These are phyloP conservation scores for Xylariaceae sp. DNA, from an alignment of 2,329 filamentous ascomycete species.

Conservation along the genomic window DNA sequence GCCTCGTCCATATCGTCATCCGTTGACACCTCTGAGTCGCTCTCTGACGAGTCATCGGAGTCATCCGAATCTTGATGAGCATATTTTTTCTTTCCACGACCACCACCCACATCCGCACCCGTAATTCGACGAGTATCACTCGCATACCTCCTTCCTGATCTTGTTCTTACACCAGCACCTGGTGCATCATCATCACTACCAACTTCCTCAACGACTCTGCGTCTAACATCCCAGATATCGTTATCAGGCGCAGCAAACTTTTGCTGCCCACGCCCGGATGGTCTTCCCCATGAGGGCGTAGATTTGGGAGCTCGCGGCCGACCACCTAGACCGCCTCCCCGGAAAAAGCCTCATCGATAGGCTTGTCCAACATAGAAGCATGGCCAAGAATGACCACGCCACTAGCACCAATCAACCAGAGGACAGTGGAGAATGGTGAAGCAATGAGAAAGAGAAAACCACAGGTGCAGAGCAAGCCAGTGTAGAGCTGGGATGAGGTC, in stretches of 20 bases:
- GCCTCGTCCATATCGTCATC: conserved; percentile 50
- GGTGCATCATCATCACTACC: conserved; percentile 56
- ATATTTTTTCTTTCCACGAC: conserved; percentile 37
- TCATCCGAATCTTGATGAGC: conserved; percentile 38
- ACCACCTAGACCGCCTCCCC: conserved; percentile 99
- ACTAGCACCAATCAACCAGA: conserved; percentile 95
- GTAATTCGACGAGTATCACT: conserved; percentile 59
- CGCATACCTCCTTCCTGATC: conserved; percentile 43
- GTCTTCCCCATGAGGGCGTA: conserved; percentile 99
- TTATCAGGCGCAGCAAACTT: conserved; percentile 52
- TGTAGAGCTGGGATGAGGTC: conserved; percentile 91
- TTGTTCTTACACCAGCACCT: conserved; percentile 46
- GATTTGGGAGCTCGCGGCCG: conserved; percentile 97
- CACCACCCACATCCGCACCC: conserved; percentile 51
- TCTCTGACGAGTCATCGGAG: conserved; percentile 46
- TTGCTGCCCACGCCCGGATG: conserved; percentile 80
- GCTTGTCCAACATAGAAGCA: conserved; percentile 94
- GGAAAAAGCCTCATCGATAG: conserved; percentile 99
- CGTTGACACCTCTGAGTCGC: conserved; percentile 44
- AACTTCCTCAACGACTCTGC: conserved; percentile 62
- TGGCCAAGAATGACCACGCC: conserved; percentile 93
- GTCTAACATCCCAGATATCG: conserved; percentile 36
- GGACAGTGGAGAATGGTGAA: conserved; percentile 74
- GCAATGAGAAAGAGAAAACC: conserved; percentile 81
- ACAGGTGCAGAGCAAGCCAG: conserved; percentile 72